Conservation (phyloP, 768 basidiomycete genomes). For the Suillus subalutaceus region DNA sequence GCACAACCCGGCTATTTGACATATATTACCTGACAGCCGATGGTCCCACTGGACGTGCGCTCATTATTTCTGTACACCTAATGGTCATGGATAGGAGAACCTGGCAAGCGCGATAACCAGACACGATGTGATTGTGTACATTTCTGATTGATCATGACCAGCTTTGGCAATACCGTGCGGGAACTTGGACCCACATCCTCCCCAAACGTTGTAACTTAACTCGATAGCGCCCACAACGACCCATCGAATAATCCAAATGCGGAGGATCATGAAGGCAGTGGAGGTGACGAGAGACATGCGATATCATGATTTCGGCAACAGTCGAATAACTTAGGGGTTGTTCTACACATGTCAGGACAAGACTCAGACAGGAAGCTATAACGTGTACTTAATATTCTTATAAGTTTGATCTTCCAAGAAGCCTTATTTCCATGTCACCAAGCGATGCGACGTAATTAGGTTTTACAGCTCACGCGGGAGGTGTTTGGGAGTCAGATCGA, state of each 20-base stretch:
- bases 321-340: slow-evolving; percentile 44
- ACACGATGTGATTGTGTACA: not conserved
- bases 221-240: not conserved
- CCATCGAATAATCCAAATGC: slow-evolving; percentile 19
- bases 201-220: not conserved
- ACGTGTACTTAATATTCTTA: slow-evolving; percentile 50
- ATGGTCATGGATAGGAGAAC: not conserved
- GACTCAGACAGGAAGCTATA: slow-evolving; percentile 35
- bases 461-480: slow-evolving; percentile 41
- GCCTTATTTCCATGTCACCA: slow-evolving; percentile 28
- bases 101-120: not conserved
- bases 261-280: slow-evolving; percentile 29
- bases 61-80: not conserved
- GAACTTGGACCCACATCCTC: not conserved
- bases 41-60: not conserved
- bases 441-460: slow-evolving; percentile 44
- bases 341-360: slow-evolving; percentile 40
- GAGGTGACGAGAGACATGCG: slow-evolving; percentile 62
- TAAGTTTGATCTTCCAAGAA: slow-evolving; percentile 10
- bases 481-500: not conserved
- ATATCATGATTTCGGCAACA: slow-evolving; percentile 28
- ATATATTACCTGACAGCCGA: not conserved
- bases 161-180: not conserved
- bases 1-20: not conserved
- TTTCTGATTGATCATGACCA: not conserved